Percentiles rank a stretch among this genome's conserved stretches.
Conservation (phyloP, 176 grass and related monocot genomes). For the Chloris gayana region DNA sequence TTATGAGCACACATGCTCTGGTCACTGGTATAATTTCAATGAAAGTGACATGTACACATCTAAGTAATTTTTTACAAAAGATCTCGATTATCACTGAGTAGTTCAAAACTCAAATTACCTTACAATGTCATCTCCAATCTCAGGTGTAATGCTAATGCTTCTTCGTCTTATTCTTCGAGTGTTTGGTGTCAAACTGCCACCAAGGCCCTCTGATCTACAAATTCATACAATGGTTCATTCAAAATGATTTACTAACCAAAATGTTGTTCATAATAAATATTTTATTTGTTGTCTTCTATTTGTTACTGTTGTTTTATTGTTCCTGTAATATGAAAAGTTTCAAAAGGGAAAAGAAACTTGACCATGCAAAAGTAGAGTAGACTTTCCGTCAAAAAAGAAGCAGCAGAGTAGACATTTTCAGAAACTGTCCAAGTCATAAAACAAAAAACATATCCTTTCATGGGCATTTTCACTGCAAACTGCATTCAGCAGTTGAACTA, state of each 20-base stretch:
- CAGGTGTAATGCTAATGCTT: constrained; percentile 99
- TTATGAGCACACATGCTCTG: neutral
- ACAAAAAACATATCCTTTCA: constrained; percentile 13
- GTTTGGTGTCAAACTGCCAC: constrained; percentile 63
- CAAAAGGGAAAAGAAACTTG: neutral
- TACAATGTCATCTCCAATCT: constrained; percentile 98
- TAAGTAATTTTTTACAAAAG: constrained; percentile 11
- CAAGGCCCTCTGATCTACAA: constrained; percentile 86
- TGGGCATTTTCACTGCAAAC: neutral
- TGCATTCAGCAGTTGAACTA: neutral
- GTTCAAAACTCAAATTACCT: constrained; percentile 64
- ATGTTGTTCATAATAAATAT: constrained; percentile 22
- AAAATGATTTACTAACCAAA: constrained; percentile 18
- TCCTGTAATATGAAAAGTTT: neutral
- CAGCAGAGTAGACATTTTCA: too few species aligned
- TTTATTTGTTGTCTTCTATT: neutral
- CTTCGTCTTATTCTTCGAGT: constrained; percentile 84
- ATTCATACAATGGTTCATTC: constrained; percentile 21
- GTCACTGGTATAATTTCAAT: constrained; percentile 17
- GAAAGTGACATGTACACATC: constrained; percentile 29
- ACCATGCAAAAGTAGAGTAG: constrained; percentile 9
- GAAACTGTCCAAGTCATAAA: neutral
- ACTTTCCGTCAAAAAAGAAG: too few species aligned
- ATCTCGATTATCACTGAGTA: constrained; percentile 20
- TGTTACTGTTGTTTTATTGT: neutral